Base-by-base conservation (phyloP, 2,329 filamentous ascomycete genomes). In the Phialocephala subalpina region DNA sequence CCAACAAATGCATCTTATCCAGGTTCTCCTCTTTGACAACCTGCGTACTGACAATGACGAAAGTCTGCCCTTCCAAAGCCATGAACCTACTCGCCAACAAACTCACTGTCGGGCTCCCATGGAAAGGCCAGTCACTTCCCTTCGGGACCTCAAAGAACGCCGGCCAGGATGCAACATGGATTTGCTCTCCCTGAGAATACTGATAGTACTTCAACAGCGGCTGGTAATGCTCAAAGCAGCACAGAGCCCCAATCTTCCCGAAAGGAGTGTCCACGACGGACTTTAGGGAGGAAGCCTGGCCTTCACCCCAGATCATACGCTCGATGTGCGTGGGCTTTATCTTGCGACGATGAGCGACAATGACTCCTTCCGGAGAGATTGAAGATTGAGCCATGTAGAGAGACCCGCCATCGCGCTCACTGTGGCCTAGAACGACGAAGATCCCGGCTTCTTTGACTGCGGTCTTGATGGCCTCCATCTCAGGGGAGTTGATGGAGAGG, bases 271-370 rank as follows among this genome's bases (percentile, higher is more conserved):
- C 79, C 5, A 82, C 80, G 0, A 87, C 86, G 45, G 81, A 82
- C 66, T 80, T 80, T 55, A 86, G 83, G n/a, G 85, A 84, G 42
- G 87, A 83, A 2, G 83, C 86, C 1, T 84, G 80, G 2, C 84
- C 86, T 58, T 88, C 86, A 1, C 86, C 86, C 71, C 84, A 88
- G 49, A 82, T 74, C 8, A 80, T 75, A 4, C 80, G 75, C 72
- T 83, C 81, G 42, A 82, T 79, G 59, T 82, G 80, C 1, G 81
- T 82, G 0, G 81, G 79, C 60, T 78, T 78, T 63, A 83, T 81
- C 73, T 83, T 83, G 56, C 81, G 78, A n/a, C 81, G 78, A 67
- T 82, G 78, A 70, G 81, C 79, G 64, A 82, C 71, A 61, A 83
- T 71, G 38, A n/a, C 18, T 7, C 42, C 42, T n/a, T 45, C 42